Evolutionary conservation across 2,329 filamentous ascomycete genomes (phyloP), one percentile per base, ranked within the genome.

Genomic region (Epichloe elymi): DNA sequence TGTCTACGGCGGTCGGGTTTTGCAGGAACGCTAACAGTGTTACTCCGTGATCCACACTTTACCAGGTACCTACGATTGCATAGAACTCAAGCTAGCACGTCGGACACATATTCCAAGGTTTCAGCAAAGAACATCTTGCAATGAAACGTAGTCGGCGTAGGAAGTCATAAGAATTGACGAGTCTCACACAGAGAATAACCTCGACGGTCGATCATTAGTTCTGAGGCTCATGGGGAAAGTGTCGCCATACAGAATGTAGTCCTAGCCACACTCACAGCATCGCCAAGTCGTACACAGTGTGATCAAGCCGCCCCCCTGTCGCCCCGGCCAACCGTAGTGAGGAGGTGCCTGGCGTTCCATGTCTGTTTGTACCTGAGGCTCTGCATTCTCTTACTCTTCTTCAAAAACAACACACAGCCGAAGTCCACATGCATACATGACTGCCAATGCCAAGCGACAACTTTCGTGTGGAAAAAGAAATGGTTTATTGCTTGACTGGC

Each of bases 1-100:
- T 14, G 35, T 39, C 44, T 48, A 19, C 40, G 45, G 44, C 17
- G 33, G 14, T 53, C 48, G 51, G 51, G 51, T 50, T 49, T 50
- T 52, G 47, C 51, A 52, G 46, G 51, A 49, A 49, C 47, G 48
- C 4, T 14, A 14, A 44, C 41, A 20, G n/a, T 46, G 23, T 30
- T 30, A 30, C 35, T 39, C n/a, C 30, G 17, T 6, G n/a, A 7
- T 45, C 48, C 23, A 43, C 48, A 30, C 35, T 39, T 12, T 23
- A 20, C 23, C 20, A 39, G n/a, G 41, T 8, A 45, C 36, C 35
- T 14, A 35, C 3, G n/a, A 45, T 15, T 26, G 7, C 26, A 26
- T 26, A 26, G 7, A 26, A 30, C 26, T 30, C 26, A 30, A 30
- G 26, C 7, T 10, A 30, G 23, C 39, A 15, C 12, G 14, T 7